Percentiles rank a stretch among this genome's conserved stretches.
These are phyloP conservation scores for Insectozyma bohioensis DNA, from an alignment of 1,139 yeast species.

Conservation along the genomic window DNA sequence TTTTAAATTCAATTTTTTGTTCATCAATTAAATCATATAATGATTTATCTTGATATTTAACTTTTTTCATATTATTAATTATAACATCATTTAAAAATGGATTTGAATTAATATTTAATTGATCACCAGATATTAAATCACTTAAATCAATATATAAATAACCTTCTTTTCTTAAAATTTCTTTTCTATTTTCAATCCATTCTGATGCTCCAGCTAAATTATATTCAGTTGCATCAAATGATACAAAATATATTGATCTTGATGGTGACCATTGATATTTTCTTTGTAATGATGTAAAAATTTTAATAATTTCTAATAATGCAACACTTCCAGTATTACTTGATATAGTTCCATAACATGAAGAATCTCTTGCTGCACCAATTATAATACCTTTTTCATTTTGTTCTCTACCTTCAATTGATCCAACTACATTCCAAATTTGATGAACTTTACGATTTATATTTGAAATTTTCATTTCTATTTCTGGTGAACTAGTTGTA, in stretches of 20 bases:
- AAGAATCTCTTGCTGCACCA: constrained; percentile 83
- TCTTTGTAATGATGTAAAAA: constrained; percentile 66
- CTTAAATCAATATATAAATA: constrained; percentile 77
- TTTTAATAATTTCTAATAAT: constrained; percentile 67
- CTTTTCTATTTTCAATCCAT: constrained; percentile 62
- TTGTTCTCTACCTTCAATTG: constrained; percentile 81
- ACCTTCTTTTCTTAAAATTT: constrained; percentile 58
- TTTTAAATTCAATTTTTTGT: constrained; percentile 29
- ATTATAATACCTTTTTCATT: constrained; percentile 69
- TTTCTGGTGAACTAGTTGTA: constrained; percentile 23
- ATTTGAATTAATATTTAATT: constrained; percentile 59
- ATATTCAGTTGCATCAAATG: constrained; percentile 84
- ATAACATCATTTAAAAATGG: constrained; percentile 59
- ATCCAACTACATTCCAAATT: constrained; percentile 78
- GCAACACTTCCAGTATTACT: constrained; percentile 78
- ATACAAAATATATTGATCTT: constrained; percentile 77
- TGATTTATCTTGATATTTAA: constrained; percentile 24
- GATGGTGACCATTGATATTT: constrained; percentile 80
- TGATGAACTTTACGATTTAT: constrained; percentile 61
- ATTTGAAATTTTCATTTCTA: constrained; percentile 44
- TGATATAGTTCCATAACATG: constrained; percentile 71
- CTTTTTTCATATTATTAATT: constrained; percentile 38
- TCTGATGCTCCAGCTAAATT: constrained; percentile 85
- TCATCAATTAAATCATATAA: constrained; percentile 20
- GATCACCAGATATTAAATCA: constrained; percentile 66